phyloP scores from a whole-genome alignment of 2,329 filamentous ascomycete species.

The Aureobasidium lini region DNA sequence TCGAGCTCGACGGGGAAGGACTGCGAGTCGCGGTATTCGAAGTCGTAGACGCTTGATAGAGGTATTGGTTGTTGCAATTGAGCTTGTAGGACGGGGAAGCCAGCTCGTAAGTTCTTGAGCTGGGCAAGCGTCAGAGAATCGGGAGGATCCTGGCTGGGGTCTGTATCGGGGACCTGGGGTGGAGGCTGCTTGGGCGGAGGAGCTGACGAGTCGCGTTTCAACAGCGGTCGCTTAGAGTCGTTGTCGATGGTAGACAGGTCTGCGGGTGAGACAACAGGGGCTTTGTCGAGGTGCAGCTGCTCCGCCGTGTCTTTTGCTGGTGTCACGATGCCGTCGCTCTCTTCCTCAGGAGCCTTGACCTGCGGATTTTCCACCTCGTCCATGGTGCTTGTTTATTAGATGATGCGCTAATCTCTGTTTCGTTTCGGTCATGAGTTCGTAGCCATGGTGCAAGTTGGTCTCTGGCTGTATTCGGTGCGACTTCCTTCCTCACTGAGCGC shows the following conservation, averaged over 20 bases:
- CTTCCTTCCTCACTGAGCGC: neutral
- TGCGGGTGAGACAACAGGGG: constrained; percentile 17
- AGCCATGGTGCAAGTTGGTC: neutral
- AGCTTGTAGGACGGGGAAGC: constrained; percentile 35
- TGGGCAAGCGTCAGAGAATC: constrained; percentile 43
- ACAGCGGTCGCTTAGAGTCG: constrained; percentile 26
- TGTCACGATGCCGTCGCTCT: constrained; percentile 18
- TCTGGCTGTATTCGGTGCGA: neutral
- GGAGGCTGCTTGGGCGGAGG: constrained; percentile 34
- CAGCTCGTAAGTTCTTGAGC: constrained; percentile 36
- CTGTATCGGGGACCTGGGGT: constrained; percentile 30
- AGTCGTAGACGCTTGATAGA: constrained; percentile 59
- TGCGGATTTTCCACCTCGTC: constrained; percentile 33
- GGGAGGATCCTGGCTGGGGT: constrained; percentile 28
- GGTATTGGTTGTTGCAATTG: constrained; percentile 19
- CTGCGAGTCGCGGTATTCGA: constrained; percentile 49
- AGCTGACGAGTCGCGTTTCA: constrained; percentile 34
- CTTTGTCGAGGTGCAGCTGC: constrained; percentile 23
- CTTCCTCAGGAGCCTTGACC: constrained; percentile 20
- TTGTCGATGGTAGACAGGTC: neutral
- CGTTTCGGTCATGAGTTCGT: constrained; percentile 8
- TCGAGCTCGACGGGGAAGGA: constrained; percentile 79
- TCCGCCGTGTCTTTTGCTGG: constrained; percentile 31
- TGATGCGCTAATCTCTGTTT: neutral
- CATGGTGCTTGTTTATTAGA: constrained; percentile 19